phyloP scores from a whole-genome alignment of 257 asterid species.

The Nicotiana noctiflora region DNA sequence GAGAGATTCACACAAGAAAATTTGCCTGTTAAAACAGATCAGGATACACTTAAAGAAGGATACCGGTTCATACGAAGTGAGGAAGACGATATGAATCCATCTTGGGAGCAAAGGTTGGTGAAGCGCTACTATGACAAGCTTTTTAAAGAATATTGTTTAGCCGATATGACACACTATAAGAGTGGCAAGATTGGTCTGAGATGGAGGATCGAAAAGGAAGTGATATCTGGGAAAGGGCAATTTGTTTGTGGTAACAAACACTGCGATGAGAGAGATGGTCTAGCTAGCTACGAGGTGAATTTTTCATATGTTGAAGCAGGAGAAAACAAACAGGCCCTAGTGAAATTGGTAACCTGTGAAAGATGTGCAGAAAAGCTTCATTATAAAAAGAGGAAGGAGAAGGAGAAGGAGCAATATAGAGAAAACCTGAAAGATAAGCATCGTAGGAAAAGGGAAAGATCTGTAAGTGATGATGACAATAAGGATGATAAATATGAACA shows the following conservation, averaged over 20 bases:
- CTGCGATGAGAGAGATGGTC: constrained; percentile 56
- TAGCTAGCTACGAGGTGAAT: constrained; percentile 96
- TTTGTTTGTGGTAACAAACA: constrained; percentile 92
- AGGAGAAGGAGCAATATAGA: constrained; percentile 54
- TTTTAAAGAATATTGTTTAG: constrained; percentile 96
- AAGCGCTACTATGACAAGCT: constrained; percentile 89
- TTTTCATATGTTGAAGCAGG: constrained; percentile 94
- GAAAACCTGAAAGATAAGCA: constrained; percentile 34
- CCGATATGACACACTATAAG: constrained; percentile 95
- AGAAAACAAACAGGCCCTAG: constrained; percentile 92
- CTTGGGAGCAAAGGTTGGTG: constrained; percentile 97
- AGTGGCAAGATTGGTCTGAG: constrained; percentile 98
- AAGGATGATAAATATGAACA: constrained; percentile 26
- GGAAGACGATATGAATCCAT: constrained; percentile 82
- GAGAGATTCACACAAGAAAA: constrained; percentile 35
- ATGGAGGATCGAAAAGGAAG: constrained; percentile 99
- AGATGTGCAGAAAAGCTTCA: constrained; percentile 90
- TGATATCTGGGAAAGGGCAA: constrained; percentile 97
- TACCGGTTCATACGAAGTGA: constrained; percentile 55
- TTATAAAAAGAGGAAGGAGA: constrained; percentile 71
- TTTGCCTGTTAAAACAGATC: constrained; percentile 83
- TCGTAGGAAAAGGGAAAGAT: constrained; percentile 66
- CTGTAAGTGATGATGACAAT: constrained; percentile 49
- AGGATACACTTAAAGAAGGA: constrained; percentile 97
- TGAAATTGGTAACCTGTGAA: constrained; percentile 89